Evolutionary conservation across 345 rosid genomes (phyloP), one percentile per base, ranked within the genome.

Genomic region (Arabis hirsuta): DNA sequence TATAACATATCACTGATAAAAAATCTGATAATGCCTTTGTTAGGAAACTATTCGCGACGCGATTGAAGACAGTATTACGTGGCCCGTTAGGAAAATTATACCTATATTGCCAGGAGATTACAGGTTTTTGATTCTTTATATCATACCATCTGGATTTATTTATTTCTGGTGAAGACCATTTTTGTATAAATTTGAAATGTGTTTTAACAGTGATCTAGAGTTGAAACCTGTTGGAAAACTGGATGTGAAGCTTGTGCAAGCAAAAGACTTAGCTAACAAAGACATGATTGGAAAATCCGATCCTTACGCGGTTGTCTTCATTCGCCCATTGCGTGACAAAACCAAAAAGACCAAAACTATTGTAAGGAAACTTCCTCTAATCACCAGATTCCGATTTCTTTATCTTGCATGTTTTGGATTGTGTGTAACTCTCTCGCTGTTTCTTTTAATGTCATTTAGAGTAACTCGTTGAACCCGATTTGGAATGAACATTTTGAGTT

Each of bases 401-500:
- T 36, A 26, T 73, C 34, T 65, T 56, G 53, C 42, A 36, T 22
- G 12, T 27, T 57, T 50, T 74, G 68, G 14, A 42, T 42, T 34
- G 55, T 29, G 47, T 10, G 2, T 61, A 44, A 50, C 12, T 57
- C 10, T 51, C 55, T 52, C 3, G 5, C 1, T 48, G 13, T 9
- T 68, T 31, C 34, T 27, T 26, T 67, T 16, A 70, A 46, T 86
- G 13, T 27, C 7, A 16, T 20, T 2, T 36, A 95, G 99, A 83
- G 72, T 74, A 91, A 95, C 71, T 81, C 88, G 57, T 63, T 95
- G 80, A 89, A 88, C 74, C 99, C 97, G 6, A 76, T 95, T 9
- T 95, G 97, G 99, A 91, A 95, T 62, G 99, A 95, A 77, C 92
- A 91, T 55, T 91, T 81, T 55, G 96, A 89, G 81, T 91, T 91